Conservation (phyloP, 768 basidiomycete species). For the Coprinellus aureogranulatus region DNA sequence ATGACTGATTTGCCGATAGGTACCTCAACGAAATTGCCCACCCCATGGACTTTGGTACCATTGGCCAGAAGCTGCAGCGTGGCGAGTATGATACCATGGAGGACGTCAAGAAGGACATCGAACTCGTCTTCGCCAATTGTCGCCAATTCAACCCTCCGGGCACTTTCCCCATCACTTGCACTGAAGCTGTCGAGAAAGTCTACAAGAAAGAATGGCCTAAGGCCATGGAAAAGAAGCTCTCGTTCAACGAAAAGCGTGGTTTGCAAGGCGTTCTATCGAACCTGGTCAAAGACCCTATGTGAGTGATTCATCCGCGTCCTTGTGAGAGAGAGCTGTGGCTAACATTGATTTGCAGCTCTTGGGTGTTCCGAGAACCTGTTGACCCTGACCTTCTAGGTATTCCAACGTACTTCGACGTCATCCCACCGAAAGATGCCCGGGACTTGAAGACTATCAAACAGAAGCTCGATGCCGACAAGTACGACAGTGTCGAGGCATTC, state of each 20-base stretch:
- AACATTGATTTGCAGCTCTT: conserved; percentile 51
- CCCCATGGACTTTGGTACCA: conserved; percentile 94
- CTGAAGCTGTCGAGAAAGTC: conserved; percentile 67
- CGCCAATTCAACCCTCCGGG: conserved; percentile 86
- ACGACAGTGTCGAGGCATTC: conserved; percentile 72
- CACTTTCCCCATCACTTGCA: conserved; percentile 71
- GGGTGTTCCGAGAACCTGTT: conserved; percentile 81
- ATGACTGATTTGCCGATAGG: too few relatives aligned
- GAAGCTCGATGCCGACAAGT: conserved; percentile 81
- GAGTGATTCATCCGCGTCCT: conserved; percentile 13
- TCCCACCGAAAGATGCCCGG: conserved; percentile 81
- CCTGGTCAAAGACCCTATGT: conserved; percentile 68
- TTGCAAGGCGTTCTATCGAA: conserved; percentile 68
- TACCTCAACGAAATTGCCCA: conserved; percentile 88
- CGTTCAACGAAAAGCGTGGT: conserved; percentile 76
- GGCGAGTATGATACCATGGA: conserved; percentile 78
- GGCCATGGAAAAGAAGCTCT: conserved; percentile 66
- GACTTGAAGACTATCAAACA: conserved; percentile 80
- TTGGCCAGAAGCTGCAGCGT: conserved; percentile 61
- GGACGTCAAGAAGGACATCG: conserved; percentile 73
- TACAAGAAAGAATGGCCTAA: conserved; percentile 89
- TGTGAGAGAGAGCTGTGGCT: too few relatives aligned
- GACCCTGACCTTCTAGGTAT: conserved; percentile 81
- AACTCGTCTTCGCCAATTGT: conserved; percentile 86
- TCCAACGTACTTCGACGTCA: conserved; percentile 85